phyloP scores from a whole-genome alignment of 208 protist species.

The Leishmania turanica region DNA sequence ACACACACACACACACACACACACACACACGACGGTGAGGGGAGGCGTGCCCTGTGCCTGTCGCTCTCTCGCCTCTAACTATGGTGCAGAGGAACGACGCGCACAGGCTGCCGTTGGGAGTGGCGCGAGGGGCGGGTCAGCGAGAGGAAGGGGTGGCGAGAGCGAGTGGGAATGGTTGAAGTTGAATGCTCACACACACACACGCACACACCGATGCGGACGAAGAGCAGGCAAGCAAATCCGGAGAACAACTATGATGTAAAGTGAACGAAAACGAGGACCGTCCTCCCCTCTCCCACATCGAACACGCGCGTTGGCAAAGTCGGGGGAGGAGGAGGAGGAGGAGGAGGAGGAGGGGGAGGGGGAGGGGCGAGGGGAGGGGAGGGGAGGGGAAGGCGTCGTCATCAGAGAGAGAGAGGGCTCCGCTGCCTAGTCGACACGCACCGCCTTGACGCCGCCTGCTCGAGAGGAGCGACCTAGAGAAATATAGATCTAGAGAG shows the following conservation, averaged over 20 bases:
- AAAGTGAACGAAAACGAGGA: not conserved
- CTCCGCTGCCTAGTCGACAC: not conserved
- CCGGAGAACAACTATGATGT: not conserved
- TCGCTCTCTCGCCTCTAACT: too few relatives aligned
- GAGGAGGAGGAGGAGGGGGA: not conserved
- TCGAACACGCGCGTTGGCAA: not conserved
- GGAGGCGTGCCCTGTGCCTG: too few relatives aligned
- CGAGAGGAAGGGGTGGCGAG: not conserved
- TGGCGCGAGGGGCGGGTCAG: not conserved
- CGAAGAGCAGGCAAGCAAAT: not conserved
- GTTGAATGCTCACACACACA: not conserved
- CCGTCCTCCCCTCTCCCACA: not conserved
- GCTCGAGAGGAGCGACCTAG: not conserved
- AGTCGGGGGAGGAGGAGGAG: not conserved
- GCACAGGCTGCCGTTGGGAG: not conserved
- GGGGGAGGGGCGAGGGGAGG: too few relatives aligned
- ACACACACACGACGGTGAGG: not conserved
- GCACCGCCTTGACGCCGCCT: not conserved
- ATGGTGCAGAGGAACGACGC: not conserved
- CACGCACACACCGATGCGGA: not conserved
- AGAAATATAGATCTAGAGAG: not conserved
- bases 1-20: not conserved
- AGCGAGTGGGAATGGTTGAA: not conserved
- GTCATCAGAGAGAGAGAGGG: not conserved
- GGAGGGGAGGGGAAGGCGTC: too few relatives aligned